Conservation (phyloP, 1,284 basidiomycete genomes). For the Heterobasidion annosum region DNA sequence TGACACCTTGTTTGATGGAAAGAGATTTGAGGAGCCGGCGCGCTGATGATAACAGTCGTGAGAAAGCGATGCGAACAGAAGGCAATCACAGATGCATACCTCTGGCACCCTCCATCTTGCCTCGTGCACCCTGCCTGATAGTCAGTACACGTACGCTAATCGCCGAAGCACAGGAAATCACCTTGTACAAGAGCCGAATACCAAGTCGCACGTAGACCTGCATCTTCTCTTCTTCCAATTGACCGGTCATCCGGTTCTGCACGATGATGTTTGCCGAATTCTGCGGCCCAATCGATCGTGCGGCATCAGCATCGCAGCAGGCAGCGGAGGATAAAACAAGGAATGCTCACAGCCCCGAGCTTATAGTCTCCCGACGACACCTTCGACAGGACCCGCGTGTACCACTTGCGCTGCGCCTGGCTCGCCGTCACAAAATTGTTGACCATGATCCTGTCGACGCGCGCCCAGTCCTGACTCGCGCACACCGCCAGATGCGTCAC, state of each 20-base stretch:
- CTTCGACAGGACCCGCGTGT: slow-evolving; percentile 83
- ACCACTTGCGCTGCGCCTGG: slow-evolving; percentile 97
- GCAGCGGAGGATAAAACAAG: not conserved
- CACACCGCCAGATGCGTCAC: slow-evolving; percentile 92
- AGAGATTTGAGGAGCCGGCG: slow-evolving; percentile 79
- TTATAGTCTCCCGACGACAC: slow-evolving; percentile 82
- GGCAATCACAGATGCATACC: slow-evolving; percentile 31
- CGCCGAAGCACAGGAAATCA: slow-evolving; percentile 10
- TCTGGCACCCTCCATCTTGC: slow-evolving; percentile 85
- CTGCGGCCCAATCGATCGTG: slow-evolving; percentile 24
- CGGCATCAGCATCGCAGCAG: not conserved
- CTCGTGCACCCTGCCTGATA: slow-evolving; percentile 58
- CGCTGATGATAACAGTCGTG: slow-evolving; percentile 30
- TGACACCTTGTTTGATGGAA: slow-evolving; percentile 90
- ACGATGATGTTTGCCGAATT: slow-evolving; percentile 96
- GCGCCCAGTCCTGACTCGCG: slow-evolving; percentile 86
- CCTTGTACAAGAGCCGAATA: slow-evolving; percentile 89
- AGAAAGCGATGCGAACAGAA: slow-evolving; percentile 4
- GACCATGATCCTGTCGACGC: slow-evolving; percentile 83
- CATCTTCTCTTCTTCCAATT: slow-evolving; percentile 97
- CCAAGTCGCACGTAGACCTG: slow-evolving; percentile 91
- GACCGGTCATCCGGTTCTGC: slow-evolving; percentile 85
- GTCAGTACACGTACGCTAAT: not conserved
- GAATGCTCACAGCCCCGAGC: slow-evolving; percentile 70
- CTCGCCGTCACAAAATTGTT: slow-evolving; percentile 93